Percentiles rank a stretch among this genome's conserved stretches.
Evolutionary conservation across 1,139 yeast genomes (phyloP).

Genomic region (Candida frijolesensis): DNA sequence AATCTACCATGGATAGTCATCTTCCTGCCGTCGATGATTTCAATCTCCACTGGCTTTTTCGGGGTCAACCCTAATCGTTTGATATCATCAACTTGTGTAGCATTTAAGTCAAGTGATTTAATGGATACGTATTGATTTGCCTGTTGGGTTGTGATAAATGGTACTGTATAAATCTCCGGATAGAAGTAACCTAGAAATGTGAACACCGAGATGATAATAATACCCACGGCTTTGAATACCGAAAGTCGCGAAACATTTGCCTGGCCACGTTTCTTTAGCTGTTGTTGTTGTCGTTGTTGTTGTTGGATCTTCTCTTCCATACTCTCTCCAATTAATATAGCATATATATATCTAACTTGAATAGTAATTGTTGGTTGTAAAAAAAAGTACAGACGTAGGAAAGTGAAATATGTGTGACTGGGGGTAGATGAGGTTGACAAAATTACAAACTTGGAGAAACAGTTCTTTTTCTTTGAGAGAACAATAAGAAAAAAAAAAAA

Average conservation of each 20-base stretch:
- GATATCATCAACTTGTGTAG: conserved; percentile 13
- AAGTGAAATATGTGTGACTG: neutral
- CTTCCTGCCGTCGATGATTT: conserved; percentile 26
- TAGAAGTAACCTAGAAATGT: neutral
- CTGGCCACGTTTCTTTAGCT: neutral
- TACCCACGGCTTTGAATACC: neutral
- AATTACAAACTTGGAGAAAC: neutral
- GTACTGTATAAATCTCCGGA: neutral
- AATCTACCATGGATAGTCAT: conserved; percentile 64
- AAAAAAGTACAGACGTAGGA: neutral
- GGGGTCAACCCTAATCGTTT: conserved; percentile 29
- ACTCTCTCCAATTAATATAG: neutral
- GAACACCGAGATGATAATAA: neutral
- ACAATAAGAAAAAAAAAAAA: neutral
- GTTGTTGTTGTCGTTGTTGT: neutral
- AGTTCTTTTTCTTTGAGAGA: neutral
- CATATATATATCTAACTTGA: neutral
- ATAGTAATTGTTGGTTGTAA: neutral
- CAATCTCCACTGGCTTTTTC: conserved; percentile 31
- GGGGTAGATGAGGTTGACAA: neutral
- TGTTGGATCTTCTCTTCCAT: conserved; percentile 1
- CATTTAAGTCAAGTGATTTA: conserved; percentile 12
- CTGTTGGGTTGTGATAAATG: neutral
- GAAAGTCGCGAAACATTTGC: neutral
- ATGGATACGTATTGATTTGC: conserved; percentile 4